Conservation (phyloP, 2,329 filamentous ascomycete genomes). For the Paraconiothyrium sp. region DNA sequence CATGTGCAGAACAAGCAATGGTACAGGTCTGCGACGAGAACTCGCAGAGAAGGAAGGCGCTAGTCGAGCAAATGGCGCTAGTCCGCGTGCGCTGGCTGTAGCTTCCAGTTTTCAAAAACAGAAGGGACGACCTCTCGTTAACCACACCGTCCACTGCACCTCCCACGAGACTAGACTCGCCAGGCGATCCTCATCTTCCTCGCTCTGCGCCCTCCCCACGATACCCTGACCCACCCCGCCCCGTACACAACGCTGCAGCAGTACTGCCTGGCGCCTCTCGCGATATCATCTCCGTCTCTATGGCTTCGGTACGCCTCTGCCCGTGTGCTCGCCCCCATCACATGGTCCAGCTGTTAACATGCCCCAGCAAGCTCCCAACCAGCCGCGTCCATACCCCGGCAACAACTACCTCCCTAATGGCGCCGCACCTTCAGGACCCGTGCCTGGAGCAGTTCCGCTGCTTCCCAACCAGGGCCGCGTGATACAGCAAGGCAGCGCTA, state of each 20-base stretch:
- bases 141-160: constrained; percentile 16
- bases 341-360: constrained; percentile 31
- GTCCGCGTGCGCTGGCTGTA: constrained; percentile 20
- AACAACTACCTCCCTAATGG: constrained; percentile 59
- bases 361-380: constrained; percentile 59
- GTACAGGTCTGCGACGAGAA: neutral
- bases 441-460: constrained; percentile 57
- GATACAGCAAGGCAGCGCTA: constrained; percentile 58
- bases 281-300: constrained; percentile 31
- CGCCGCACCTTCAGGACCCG: constrained; percentile 53
- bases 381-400: constrained; percentile 61
- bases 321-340: constrained; percentile 18
- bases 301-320: constrained; percentile 46
- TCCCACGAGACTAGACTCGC: constrained; percentile 10
- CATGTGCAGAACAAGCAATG: neutral
- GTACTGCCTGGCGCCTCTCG: constrained; percentile 27
- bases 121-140: constrained; percentile 27
- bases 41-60: constrained; percentile 13
- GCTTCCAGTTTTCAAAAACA: constrained; percentile 42
- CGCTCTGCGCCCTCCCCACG: constrained; percentile 7
- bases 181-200: constrained; percentile 16
- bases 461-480: constrained; percentile 64
- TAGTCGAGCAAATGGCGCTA: constrained; percentile 24
- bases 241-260: constrained; percentile 21
- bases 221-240: constrained; percentile 5